phyloP scores from a whole-genome alignment of 768 basidiomycete genomes.

The Lepiota brunneoincarnata region DNA sequence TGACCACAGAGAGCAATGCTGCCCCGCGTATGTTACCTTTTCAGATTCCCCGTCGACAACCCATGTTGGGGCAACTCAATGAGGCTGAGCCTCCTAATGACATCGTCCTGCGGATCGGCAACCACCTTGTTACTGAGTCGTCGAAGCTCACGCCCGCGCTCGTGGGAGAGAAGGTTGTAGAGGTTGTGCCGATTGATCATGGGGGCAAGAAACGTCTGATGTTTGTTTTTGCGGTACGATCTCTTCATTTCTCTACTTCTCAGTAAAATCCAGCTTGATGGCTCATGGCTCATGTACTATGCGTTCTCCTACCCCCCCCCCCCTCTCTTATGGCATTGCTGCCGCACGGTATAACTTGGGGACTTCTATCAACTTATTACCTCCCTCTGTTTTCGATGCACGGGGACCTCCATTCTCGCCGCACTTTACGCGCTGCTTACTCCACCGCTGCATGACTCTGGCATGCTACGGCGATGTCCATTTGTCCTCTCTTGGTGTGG shows the following conservation, averaged over 20 bases:
- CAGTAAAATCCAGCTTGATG: background rate
- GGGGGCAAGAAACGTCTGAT: constrained; percentile 50
- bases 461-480: no score
- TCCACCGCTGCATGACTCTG: no score
- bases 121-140: constrained; percentile 36
- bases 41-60: constrained; percentile 35
- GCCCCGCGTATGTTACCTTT: constrained; percentile 26
- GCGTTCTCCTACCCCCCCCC: background rate
- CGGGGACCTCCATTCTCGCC: no score
- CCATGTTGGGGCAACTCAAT: constrained; percentile 27
- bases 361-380: no score
- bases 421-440: no score
- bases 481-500: no score
- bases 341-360: background rate
- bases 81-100: constrained; percentile 26
- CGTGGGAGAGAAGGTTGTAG: constrained; percentile 61
- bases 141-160: constrained; percentile 48
- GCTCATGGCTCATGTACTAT: background rate
- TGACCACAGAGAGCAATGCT: constrained; percentile 15
- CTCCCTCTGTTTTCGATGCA: no score
- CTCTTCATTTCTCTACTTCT: background rate
- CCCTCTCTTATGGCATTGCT: background rate
- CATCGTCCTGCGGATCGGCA: constrained; percentile 28
- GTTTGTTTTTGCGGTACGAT: constrained; percentile 61
- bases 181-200: constrained; percentile 52